Base-by-base conservation (phyloP, 495 filamentous ascomycete species). In the Podospora fimiseda region DNA sequence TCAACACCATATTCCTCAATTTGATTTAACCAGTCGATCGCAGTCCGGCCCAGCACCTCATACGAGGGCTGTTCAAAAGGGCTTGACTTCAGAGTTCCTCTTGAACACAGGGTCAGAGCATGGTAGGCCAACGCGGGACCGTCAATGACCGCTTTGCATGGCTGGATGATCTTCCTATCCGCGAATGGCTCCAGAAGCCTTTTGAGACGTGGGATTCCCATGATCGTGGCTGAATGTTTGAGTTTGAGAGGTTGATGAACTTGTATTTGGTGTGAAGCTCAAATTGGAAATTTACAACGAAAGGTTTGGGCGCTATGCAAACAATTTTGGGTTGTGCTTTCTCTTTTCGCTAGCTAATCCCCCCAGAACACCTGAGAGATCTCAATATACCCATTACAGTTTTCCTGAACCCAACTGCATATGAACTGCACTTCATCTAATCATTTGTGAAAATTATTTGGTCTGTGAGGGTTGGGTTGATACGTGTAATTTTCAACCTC, bases 91-190 rank as follows among this genome's bases (percentile, higher is more conserved):
- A 44, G 65, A 39, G 65, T 73, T 40, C 65, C 64, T 4, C 61
- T 67, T 4, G 82, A 63, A 23, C 84, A 73, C 11, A 79, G 65
- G 9, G 77, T 65, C 42, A 84, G 80, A 36, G 92, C 69, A 60
- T 88, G 79, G 57, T 90, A 83, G 4, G 87, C 85, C 16, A 94
- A 72, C 11, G 79, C 82, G 0, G 89, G 88, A 0, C 89, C 89
- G 56, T 94, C 89, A 45, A 94, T 80, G 33, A 85, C 81, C 5
- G 87, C 73, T 1, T 60, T 63, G 39, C 62, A 55, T 11, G 68
- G 60, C 2, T 53, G 53, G 15, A 89, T 67, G n/a, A 67, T 45
- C 8, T 72, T 69, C 5, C 64, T 61, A 23, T 74, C 63, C 0
- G 82, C 78, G 64, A 81, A 85, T 2, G 78, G 82, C 22, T 75